phyloP scores from a whole-genome alignment of 2,329 filamentous ascomycete species.

The Aspergillus transmontanensis region DNA sequence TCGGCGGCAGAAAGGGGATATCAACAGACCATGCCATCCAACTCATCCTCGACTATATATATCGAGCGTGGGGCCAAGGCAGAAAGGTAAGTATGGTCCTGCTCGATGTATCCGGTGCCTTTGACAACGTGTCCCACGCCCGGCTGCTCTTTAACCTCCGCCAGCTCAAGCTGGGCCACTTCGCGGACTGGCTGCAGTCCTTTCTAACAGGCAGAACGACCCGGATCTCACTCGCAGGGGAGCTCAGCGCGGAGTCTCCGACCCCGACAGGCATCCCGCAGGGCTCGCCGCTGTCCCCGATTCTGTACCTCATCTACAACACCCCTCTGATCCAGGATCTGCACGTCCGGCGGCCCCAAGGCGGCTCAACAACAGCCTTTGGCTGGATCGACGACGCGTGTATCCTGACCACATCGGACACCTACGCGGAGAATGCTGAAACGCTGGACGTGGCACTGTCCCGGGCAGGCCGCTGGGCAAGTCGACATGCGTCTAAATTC shows the following conservation, averaged over 20 bases:
- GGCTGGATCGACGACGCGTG: slow-evolving; percentile 1
- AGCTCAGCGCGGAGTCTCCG: not conserved
- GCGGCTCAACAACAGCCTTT: not conserved
- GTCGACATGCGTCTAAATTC: slow-evolving; percentile 5
- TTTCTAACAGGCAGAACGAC: slow-evolving; percentile 1
- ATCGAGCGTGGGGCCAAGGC: slow-evolving; percentile 2
- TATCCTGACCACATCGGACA: not conserved
- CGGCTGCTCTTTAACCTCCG: slow-evolving; percentile 11
- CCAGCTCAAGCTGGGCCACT: not conserved
- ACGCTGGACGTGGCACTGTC: not conserved
- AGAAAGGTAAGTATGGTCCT: slow-evolving; percentile 10
- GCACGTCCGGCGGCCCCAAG: fast-evolving
- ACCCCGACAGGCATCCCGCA: slow-evolving; percentile 1
- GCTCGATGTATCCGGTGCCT: slow-evolving; percentile 15
- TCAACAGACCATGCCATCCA: slow-evolving; percentile 19
- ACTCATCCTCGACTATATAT: slow-evolving; percentile 11
- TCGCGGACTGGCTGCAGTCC: not conserved
- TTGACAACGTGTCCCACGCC: not conserved
- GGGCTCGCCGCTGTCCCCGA: slow-evolving; percentile 9
- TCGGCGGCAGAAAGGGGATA: slow-evolving; percentile 16
- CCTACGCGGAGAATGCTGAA: not conserved
- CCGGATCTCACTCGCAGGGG: slow-evolving; percentile 1
- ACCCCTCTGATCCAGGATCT: not conserved
- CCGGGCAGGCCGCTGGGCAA: not conserved
- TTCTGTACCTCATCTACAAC: slow-evolving; percentile 10